A percentile compares a stretch with the other conserved stretches of the same genome.
phyloP scores from a whole-genome alignment of 2,329 filamentous ascomycete genomes.

The Neurospora sp. region DNA sequence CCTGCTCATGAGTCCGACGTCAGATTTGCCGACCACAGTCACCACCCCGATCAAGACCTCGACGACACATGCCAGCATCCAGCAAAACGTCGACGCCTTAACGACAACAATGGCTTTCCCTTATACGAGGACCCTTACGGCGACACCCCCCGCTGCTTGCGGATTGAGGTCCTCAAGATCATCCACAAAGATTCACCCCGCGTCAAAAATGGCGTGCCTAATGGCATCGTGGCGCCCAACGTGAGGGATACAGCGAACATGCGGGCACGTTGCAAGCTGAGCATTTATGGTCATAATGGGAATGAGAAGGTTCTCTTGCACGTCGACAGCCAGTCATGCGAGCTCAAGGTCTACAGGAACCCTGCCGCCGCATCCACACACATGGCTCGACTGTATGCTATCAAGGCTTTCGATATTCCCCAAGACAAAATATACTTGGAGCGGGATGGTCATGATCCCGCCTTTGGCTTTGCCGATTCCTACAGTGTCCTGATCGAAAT shows the following conservation, averaged over 20 bases:
- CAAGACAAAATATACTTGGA: conserved; percentile 41
- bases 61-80: conserved; percentile 23
- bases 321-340: conserved; percentile 45
- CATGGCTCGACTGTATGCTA: conserved; percentile 38
- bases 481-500: conserved; percentile 44
- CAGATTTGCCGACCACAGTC: conserved; percentile 17
- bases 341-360: conserved; percentile 40
- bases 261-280: conserved; percentile 34
- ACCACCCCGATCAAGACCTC: conserved; percentile 20
- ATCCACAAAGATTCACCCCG: conserved; percentile 37
- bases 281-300: conserved; percentile 27
- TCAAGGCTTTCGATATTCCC: conserved; percentile 41
- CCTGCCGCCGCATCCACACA: conserved; percentile 32
- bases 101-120: conserved; percentile 26
- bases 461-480: conserved; percentile 37
- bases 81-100: conserved; percentile 41
- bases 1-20: conserved; percentile 23
- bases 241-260: conserved; percentile 26
- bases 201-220: conserved; percentile 27
- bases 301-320: conserved; percentile 35
- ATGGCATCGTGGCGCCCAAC: conserved; percentile 25
- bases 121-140: conserved; percentile 14
- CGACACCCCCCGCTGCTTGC: conserved; percentile 30
- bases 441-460: conserved; percentile 32
- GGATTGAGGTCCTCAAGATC: conserved; percentile 44